A percentile compares a stretch with the other conserved stretches of the same genome.
Evolutionary conservation across 257 asterid genomes (phyloP).

Genomic region (Apocynum venetum): DNA sequence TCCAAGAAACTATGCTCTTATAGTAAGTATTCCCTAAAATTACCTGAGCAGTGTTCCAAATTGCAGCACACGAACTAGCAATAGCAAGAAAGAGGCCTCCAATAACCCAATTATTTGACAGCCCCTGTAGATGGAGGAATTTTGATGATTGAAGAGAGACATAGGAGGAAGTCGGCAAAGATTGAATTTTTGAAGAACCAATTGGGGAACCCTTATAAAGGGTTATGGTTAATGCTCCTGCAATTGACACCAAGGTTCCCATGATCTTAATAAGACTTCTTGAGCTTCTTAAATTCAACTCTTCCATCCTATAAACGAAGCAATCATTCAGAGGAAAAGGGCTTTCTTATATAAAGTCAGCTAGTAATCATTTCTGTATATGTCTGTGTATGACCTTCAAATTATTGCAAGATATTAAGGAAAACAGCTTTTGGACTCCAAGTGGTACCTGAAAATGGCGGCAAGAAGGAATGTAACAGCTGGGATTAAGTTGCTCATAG

Average conservation of each 20-base stretch:
- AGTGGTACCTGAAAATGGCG: slow-evolving; percentile 31
- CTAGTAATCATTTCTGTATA: background rate
- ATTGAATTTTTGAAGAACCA: background rate
- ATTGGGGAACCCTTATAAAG: slow-evolving; percentile 12
- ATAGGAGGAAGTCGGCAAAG: background rate
- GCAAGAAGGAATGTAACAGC: slow-evolving; percentile 45
- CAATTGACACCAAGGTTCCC: slow-evolving; percentile 18
- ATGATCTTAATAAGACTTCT: slow-evolving; percentile 8
- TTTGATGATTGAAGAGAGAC: background rate
- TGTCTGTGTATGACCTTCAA: background rate
- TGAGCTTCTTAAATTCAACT: slow-evolving; percentile 2
- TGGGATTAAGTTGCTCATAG: slow-evolving; percentile 37
- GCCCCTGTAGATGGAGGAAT: background rate
- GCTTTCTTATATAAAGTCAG: background rate
- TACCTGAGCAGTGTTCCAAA: slow-evolving; percentile 15
- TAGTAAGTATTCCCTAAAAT: background rate
- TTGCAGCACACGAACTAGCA: background rate
- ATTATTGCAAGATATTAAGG: background rate
- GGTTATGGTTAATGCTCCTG: slow-evolving; percentile 17
- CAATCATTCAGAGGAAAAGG: background rate
- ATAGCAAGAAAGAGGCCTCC: slow-evolving; percentile 18
- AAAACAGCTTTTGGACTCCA: background rate
- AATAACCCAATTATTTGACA: slow-evolving; percentile 12
- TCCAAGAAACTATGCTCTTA: background rate
- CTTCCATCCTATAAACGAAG: slow-evolving; percentile 18